Evolutionary conservation across 495 filamentous ascomycete species (phyloP).

Genomic region (Amorphotheca resinae): DNA sequence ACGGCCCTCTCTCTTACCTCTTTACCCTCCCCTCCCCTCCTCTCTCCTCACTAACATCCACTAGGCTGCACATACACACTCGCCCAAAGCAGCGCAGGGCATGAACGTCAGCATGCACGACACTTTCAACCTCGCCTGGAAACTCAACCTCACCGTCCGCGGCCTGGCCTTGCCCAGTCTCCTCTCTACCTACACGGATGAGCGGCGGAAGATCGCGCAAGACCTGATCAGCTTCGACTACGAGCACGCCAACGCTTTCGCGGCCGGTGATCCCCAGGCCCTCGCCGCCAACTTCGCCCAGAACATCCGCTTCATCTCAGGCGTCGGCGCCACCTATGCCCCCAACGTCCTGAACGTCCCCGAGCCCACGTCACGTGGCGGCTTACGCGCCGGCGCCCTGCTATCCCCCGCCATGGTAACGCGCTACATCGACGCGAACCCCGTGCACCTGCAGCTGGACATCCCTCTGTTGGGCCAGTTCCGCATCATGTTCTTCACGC

Average conservation of each 20-base stretch:
- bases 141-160: constrained; percentile 51
- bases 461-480: constrained; percentile 62
- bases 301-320: constrained; percentile 56
- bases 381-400: constrained; percentile 43
- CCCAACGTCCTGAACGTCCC: constrained; percentile 42
- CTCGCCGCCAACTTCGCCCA: constrained; percentile 50
- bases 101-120: constrained; percentile 59
- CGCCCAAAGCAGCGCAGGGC: constrained; percentile 61
- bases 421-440: constrained; percentile 56
- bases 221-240: constrained; percentile 66
- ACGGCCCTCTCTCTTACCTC: constrained; percentile 30
- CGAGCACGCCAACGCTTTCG: constrained; percentile 50
- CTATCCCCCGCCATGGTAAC: constrained; percentile 51
- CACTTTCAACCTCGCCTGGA: constrained; percentile 65
- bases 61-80: constrained; percentile 55
- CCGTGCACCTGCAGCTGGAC: constrained; percentile 58
- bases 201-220: constrained; percentile 53
- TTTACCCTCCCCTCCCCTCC: too few species aligned
- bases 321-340: constrained; percentile 51
- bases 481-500: constrained; percentile 50
- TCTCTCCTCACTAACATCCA: constrained; percentile 54
- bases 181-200: constrained; percentile 55
- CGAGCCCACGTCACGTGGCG: constrained; percentile 18
- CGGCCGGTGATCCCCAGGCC: constrained; percentile 40
- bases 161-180: constrained; percentile 43